phyloP scores from a whole-genome alignment of 768 basidiomycete genomes.

The Termitomyces sp. region DNA sequence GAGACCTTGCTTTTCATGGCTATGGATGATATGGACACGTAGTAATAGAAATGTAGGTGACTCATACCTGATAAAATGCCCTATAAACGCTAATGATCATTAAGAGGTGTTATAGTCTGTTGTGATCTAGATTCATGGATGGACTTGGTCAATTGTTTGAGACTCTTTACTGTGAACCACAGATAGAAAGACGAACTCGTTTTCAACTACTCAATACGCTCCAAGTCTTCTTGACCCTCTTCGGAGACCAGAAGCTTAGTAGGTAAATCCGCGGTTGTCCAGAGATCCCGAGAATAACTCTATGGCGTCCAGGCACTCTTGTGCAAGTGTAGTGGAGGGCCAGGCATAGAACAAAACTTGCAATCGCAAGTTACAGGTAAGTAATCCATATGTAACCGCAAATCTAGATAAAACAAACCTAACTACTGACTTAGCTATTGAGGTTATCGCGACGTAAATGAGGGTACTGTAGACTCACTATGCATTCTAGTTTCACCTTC shows the following conservation, averaged over 20 bases:
- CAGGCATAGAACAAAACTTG: conserved; percentile 46
- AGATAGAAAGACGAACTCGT: conserved; percentile 31
- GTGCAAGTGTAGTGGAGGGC: conserved; percentile 34
- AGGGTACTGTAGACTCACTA: conserved; percentile 16
- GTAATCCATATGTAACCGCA: background rate
- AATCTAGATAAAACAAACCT: conserved; percentile 4
- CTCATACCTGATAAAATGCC: conserved; percentile 2
- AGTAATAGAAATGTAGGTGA: background rate
- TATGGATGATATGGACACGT: conserved; percentile 18
- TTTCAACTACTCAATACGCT: conserved; percentile 38
- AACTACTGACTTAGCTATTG: conserved; percentile 43
- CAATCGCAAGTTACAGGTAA: background rate
- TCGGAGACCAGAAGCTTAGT: conserved; percentile 34
- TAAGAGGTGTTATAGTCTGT: conserved; percentile 44
- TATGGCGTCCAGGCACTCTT: conserved; percentile 33
- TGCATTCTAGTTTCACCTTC: conserved; percentile 27
- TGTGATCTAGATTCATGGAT: conserved; percentile 49
- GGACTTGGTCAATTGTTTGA: background rate
- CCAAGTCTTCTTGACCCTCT: conserved; percentile 41
- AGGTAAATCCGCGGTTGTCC: conserved; percentile 31
- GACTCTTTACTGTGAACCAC: conserved; percentile 36
- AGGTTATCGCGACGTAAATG: background rate
- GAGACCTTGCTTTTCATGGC: conserved; percentile 57
- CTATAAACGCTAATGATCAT: conserved; percentile 49
- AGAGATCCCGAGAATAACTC: conserved; percentile 41